These are phyloP conservation scores for Podaxis mareebaensis DNA, from an alignment of 768 basidiomycete genomes.

Conservation along the genomic window DNA sequence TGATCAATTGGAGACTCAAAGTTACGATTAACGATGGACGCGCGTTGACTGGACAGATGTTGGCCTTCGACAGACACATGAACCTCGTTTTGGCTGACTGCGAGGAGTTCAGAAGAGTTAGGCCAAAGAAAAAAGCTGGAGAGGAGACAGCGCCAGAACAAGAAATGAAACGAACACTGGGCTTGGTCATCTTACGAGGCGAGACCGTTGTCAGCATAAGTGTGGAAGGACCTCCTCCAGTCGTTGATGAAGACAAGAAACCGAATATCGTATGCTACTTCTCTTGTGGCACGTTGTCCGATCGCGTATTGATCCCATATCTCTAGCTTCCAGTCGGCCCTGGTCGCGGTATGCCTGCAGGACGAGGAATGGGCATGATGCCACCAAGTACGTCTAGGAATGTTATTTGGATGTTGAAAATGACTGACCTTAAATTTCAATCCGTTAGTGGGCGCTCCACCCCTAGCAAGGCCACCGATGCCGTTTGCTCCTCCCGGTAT, in stretches of 20 bases:
- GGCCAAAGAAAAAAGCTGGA: slow-evolving; percentile 89
- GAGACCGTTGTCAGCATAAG: slow-evolving; percentile 94
- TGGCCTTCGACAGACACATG: slow-evolving; percentile 99
- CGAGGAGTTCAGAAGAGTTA: slow-evolving; percentile 93
- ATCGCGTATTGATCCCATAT: slow-evolving; percentile 19
- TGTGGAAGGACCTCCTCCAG: slow-evolving; percentile 94
- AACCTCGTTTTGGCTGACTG: slow-evolving; percentile 98
- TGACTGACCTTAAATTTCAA: slow-evolving; percentile 18
- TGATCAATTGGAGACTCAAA: slow-evolving; percentile 97
- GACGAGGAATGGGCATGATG: slow-evolving; percentile 96
- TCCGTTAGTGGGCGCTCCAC: slow-evolving; percentile 57
- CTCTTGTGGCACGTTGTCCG: slow-evolving; percentile 9
- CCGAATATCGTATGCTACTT: slow-evolving; percentile 51
- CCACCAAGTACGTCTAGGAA: slow-evolving; percentile 63
- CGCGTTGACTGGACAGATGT: slow-evolving; percentile 95
- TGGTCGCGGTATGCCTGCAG: slow-evolving; percentile 94
- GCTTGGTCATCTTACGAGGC: slow-evolving; percentile 95
- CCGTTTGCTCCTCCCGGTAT: slow-evolving; percentile 72
- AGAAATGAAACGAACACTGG: slow-evolving; percentile 94
- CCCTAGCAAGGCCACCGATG: slow-evolving; percentile 70
- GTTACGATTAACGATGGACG: slow-evolving; percentile 98
- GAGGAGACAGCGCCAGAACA: slow-evolving; percentile 78
- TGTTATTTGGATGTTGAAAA: not conserved
- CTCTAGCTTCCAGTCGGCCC: slow-evolving; percentile 81
- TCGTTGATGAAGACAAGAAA: slow-evolving; percentile 88